Conservation (phyloP, 2,329 filamentous ascomycete genomes). For the Chrysoporthe cubensis region DNA sequence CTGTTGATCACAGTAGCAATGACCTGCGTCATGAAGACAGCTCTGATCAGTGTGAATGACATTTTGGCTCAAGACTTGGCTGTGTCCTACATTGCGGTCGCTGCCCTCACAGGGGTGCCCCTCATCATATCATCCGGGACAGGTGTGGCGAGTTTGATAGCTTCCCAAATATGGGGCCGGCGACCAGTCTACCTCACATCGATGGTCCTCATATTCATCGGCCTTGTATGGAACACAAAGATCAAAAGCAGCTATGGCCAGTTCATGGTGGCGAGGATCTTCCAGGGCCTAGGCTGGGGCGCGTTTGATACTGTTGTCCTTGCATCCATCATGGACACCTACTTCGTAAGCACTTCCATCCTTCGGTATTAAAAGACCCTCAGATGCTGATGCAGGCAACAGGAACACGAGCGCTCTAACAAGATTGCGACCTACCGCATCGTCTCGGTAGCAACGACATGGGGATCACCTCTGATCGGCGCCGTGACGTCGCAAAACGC, state of each 20-base stretch:
- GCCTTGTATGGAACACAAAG: constrained; percentile 54
- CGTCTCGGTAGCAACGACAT: constrained; percentile 51
- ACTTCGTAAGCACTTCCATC: constrained; percentile 49
- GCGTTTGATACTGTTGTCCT: constrained; percentile 59
- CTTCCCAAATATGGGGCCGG: constrained; percentile 55
- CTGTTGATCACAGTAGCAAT: constrained; percentile 53
- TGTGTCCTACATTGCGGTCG: constrained; percentile 51
- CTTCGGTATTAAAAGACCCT: neutral
- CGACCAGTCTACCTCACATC: constrained; percentile 56
- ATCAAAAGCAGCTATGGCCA: constrained; percentile 46
- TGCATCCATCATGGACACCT: constrained; percentile 59
- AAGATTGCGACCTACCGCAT: constrained; percentile 51
- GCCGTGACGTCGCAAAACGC: constrained; percentile 50
- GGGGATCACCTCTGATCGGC: constrained; percentile 58
- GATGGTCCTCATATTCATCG: constrained; percentile 50
- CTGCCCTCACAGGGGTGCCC: constrained; percentile 57
- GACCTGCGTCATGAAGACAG: constrained; percentile 57
- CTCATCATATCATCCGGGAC: constrained; percentile 53
- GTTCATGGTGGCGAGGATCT: constrained; percentile 55
- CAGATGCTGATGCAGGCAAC: constrained; percentile 31
- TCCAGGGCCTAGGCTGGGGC: constrained; percentile 64
- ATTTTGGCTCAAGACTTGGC: constrained; percentile 47
- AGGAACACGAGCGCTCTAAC: constrained; percentile 57
- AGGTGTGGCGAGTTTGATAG: constrained; percentile 47
- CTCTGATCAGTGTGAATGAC: constrained; percentile 53